Base-by-base conservation (phyloP, 2,329 filamentous ascomycete genomes). In the Chrysoporthe cubensis region DNA sequence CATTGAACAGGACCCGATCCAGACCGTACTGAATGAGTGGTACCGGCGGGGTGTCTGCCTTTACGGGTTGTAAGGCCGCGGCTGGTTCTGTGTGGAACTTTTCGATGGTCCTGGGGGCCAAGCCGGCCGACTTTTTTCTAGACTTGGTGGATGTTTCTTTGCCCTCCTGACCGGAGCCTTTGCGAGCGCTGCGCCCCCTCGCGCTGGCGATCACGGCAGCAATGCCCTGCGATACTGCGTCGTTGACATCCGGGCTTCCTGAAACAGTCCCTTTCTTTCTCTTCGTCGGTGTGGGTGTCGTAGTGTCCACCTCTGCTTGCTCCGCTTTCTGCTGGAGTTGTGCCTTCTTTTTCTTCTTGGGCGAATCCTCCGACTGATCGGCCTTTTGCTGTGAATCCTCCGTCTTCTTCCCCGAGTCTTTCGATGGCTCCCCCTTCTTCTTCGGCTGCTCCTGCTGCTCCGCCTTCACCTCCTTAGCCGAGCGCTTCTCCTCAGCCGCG, bases 1-100 rank as follows among this genome's bases (percentile, higher is more conserved):
- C 91, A 74, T 97, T 99, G 85, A 99, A 99, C 2, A 99, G 82
- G n/a, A 96, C 95, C 66, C 94, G 87, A 70, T 97, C 93, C 43
- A 97, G 83, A 7, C 91, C 91, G 76, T 96, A 91, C 1, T 87
- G 83, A 2, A 97, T 81, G 37, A 79, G 80, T 1, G 93, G 91
- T 13, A 88, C 84, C 4, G 77, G 74, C 11, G 76, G 74, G 13
- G 59, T 70, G 3, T 65, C 52, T 18, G 43, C 44, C 18, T 63
- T 14, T 34, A 70, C 18, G 46, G 68, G 62, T 8, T 37, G 4
- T 11, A 70, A 52, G 32, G 62, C 66, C 5, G 43, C 9, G 3
- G 71, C 1, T 70, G 14, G 1, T 59, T 62, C 6, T 52, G 56
- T 34, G 16, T 43, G 34, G 44, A 65, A 59, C 18, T 78, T 64